Conservation (phyloP, 306 rosid genomes). For the Cucumis cinereus region DNA sequence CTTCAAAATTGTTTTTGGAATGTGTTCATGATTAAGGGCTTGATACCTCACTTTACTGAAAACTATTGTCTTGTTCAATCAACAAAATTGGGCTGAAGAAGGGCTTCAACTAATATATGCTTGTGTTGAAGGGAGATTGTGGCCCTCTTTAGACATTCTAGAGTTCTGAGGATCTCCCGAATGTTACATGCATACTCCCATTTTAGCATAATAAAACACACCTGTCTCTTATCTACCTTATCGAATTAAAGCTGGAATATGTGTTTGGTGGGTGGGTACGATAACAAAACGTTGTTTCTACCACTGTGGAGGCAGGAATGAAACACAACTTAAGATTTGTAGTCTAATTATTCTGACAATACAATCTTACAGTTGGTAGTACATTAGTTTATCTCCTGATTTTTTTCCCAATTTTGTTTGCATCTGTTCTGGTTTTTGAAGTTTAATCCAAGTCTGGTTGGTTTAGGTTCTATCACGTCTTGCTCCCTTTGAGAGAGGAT, state of each 20-base stretch:
- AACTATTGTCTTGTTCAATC: background rate
- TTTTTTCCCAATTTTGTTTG: background rate
- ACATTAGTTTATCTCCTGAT: background rate
- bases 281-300: background rate
- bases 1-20: background rate
- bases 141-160: background rate
- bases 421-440: background rate
- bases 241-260: background rate
- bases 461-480: constrained; percentile 69
- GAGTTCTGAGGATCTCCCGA: background rate
- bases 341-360: background rate
- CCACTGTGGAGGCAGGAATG: background rate
- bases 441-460: background rate
- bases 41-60: background rate
- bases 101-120: background rate
- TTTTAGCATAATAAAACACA: background rate
- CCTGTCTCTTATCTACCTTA: background rate
- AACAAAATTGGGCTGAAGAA: background rate
- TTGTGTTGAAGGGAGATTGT: background rate
- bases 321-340: background rate
- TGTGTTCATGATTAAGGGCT: background rate
- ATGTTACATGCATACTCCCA: background rate
- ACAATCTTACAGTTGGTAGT: background rate
- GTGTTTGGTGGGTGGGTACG: background rate
- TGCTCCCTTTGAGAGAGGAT: constrained; percentile 90